Evolutionary conservation across 2,329 filamentous ascomycete genomes (phyloP), one percentile per base, ranked within the genome.

Genomic region (Fusarium sp.): DNA sequence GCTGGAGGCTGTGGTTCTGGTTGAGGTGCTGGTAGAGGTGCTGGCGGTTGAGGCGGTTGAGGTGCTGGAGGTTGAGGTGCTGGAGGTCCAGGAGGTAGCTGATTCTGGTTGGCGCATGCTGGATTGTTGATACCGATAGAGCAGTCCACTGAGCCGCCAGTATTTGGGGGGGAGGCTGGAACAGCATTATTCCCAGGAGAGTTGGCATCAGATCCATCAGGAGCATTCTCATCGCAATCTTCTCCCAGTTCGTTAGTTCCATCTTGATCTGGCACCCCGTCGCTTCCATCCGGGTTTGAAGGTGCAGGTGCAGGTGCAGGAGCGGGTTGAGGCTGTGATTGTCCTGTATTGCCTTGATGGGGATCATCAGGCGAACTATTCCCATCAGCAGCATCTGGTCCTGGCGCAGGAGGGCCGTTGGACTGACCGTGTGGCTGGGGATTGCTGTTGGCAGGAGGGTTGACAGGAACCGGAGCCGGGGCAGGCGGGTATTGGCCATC

Each of bases 261-360:
- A 20, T 35, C 33, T 39, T 66, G 41, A 22, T 45, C 51, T 49
- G 42, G 44, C 7, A 28, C n/a, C n/a, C 48, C 35, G 8, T 56
- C 42, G 13, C 39, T 51, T 28, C 38, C 49, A 26, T 31, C 20
- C 33, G 68, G 64, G n/a, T 6, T 38, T 20, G 47, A 28, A 11
- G 58, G 56, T 18, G 22, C 47, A 38, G 59, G 51, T 18, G 20
- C 31, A 22, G 70, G 44, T 18, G 31, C 36, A 42, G 72, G 60
- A 49, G 66, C 33, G 48, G 58, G 22, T 18, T 63, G 71, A 28
- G 70, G 31, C 24, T 55, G 45, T 17, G 55, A 36, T n/a, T 57
- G 70, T 8, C 45, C 57, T 33, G 56, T 20, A 8, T 38, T 22
- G 20, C 47, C 57, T 31, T 57, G 67, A 42, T 38, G 28, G 22